A percentile compares a stretch with the other conserved stretches of the same genome.
These are phyloP conservation scores for Pseudogymnoascus sp. DNA, from an alignment of 2,329 filamentous ascomycete genomes.

Conservation along the genomic window DNA sequence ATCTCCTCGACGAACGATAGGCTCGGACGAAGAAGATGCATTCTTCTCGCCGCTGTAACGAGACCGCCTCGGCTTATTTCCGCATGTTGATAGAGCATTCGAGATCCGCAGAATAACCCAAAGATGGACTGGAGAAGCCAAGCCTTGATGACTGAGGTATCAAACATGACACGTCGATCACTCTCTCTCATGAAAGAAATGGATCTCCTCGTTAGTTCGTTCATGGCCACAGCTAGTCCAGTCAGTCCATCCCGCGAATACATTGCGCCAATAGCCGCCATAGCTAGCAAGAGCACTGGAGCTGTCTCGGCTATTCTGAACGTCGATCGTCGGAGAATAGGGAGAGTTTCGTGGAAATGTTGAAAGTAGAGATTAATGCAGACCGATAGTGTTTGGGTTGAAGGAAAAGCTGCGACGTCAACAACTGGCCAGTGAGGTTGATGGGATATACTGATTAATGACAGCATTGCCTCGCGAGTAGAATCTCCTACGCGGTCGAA, in stretches of 20 bases:
- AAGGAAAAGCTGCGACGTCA: slow-evolving; percentile 15
- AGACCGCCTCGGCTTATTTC: slow-evolving; percentile 17
- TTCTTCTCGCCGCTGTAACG: slow-evolving; percentile 17
- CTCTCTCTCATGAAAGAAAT: slow-evolving; percentile 16
- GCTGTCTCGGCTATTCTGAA: slow-evolving; percentile 19
- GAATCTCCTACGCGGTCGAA: slow-evolving; percentile 14
- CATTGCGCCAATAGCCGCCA: slow-evolving; percentile 16
- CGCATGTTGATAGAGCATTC: slow-evolving; percentile 18
- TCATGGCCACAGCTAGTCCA: slow-evolving; percentile 15
- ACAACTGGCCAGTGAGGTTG: slow-evolving; percentile 15
- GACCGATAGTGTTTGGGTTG: slow-evolving; percentile 14
- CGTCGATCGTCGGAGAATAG: slow-evolving; percentile 15
- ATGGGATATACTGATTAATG: slow-evolving; percentile 13
- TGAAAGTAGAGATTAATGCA: slow-evolving; percentile 18
- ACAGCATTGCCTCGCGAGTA: slow-evolving; percentile 14
- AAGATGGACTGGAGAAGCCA: slow-evolving; percentile 17
- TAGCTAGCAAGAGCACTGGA: neutral
- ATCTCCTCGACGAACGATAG: slow-evolving; percentile 17
- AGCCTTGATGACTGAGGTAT: slow-evolving; percentile 15
- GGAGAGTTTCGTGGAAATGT: slow-evolving; percentile 17
- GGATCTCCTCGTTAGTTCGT: slow-evolving; percentile 15
- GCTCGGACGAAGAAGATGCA: slow-evolving; percentile 17
- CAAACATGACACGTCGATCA: slow-evolving; percentile 17
- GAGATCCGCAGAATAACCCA: slow-evolving; percentile 16
- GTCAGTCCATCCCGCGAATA: slow-evolving; percentile 14